Conservation (phyloP, 1,284 basidiomycete genomes). For the Peniophora sp. region DNA sequence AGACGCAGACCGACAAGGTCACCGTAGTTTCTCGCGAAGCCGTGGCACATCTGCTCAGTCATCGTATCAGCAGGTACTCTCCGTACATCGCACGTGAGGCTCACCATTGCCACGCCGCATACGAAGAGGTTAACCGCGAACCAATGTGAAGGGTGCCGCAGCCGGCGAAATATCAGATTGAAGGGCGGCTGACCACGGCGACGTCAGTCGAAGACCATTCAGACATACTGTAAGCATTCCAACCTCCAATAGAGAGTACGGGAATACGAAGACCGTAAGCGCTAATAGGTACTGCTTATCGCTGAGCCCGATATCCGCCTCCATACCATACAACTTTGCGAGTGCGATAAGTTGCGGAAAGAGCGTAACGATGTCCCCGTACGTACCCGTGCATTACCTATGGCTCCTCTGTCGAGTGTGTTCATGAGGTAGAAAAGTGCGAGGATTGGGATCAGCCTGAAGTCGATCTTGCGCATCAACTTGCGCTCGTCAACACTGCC, state of each 20-base stretch:
- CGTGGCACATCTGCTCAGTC: slow-evolving; percentile 20
- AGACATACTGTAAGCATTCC: slow-evolving; percentile 2
- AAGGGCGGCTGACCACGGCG: slow-evolving; percentile 25
- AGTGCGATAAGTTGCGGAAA: slow-evolving; percentile 15
- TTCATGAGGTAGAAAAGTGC: slow-evolving; percentile 69
- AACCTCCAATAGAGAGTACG: slow-evolving; percentile 58
- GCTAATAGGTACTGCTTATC: slow-evolving; percentile 59
- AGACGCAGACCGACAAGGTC: slow-evolving; percentile 16
- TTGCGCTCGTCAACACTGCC: slow-evolving; percentile 56
- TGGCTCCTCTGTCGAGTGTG: slow-evolving; percentile 72
- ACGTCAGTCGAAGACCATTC: too few relatives aligned
- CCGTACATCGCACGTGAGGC: slow-evolving; percentile 1
- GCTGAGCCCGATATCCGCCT: slow-evolving; percentile 43
- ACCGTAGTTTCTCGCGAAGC: slow-evolving; percentile 22
- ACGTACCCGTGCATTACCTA: slow-evolving; percentile 70
- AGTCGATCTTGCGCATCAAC: slow-evolving; percentile 59
- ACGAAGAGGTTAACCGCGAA: slow-evolving; percentile 24
- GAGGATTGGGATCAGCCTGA: slow-evolving; percentile 61
- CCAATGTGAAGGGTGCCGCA: slow-evolving; percentile 30
- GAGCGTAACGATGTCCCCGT: too few relatives aligned
- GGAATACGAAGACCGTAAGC: slow-evolving; percentile 59
- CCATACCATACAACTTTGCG: slow-evolving; percentile 47
- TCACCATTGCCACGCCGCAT: slow-evolving; percentile 24
- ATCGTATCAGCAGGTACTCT: not conserved
- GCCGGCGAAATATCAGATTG: slow-evolving; percentile 28